Evolutionary conservation across 2,329 filamentous ascomycete species (phyloP).

Genomic region (Epichloe gansuensis): DNA sequence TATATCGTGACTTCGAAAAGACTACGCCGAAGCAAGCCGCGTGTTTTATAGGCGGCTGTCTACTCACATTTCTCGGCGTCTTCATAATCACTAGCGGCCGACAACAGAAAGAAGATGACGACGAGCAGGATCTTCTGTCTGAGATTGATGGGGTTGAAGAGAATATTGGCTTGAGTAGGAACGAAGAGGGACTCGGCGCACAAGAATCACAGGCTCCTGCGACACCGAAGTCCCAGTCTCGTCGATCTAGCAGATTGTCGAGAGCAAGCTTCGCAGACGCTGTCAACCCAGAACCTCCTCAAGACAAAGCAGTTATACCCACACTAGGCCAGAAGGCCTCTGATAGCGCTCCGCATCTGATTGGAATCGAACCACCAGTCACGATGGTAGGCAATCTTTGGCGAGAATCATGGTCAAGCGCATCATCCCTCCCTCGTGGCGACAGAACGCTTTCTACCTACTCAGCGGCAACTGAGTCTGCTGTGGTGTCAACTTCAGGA

Average conservation of each 20-base stretch:
- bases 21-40: constrained; percentile 57
- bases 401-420: constrained; percentile 23
- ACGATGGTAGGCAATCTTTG: constrained; percentile 31
- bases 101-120: constrained; percentile 43
- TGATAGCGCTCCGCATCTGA: constrained; percentile 19
- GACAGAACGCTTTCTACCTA: constrained; percentile 26
- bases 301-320: constrained; percentile 24
- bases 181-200: constrained; percentile 23
- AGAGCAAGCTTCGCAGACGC: constrained; percentile 31
- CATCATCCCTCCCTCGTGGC: constrained; percentile 20
- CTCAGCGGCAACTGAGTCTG: constrained; percentile 17
- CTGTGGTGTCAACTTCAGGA: constrained; percentile 12
- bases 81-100: constrained; percentile 90
- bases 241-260: constrained; percentile 36
- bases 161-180: constrained; percentile 45
- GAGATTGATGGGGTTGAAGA: constrained; percentile 50
- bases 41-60: constrained; percentile 84
- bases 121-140: constrained; percentile 39
- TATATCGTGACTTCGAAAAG: constrained; percentile 91
- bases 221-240: constrained; percentile 23
- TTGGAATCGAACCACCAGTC: constrained; percentile 23
- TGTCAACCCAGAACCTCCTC: constrained; percentile 23
- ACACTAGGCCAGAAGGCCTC: constrained; percentile 21
- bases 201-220: constrained; percentile 9
- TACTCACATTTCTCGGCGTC: constrained; percentile 90